Percentiles rank a stretch among this genome's conserved stretches.
These are phyloP conservation scores for Rossbeevera mucosa DNA, from an alignment of 768 basidiomycete species.

Conservation along the genomic window DNA sequence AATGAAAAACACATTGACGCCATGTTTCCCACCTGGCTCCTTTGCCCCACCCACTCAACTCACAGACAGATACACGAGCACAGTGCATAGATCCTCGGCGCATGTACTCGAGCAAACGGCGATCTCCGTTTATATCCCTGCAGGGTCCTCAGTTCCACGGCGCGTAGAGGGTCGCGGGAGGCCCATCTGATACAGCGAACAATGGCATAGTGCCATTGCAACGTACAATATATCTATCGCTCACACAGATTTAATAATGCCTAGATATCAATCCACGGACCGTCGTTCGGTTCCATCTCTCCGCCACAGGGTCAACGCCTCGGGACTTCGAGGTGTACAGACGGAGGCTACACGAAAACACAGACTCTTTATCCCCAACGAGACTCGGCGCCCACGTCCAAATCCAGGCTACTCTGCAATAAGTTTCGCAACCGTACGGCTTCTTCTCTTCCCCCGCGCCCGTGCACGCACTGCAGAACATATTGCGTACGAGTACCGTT, in stretches of 20 bases:
- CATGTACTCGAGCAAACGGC: not conserved
- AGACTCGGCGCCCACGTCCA: not conserved
- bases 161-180: slow-evolving; percentile 2
- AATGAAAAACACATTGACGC: not conserved
- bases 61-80: not conserved
- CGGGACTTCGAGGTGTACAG: not conserved
- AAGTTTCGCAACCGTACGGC: not conserved
- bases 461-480: too few relatives aligned
- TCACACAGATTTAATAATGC: not conserved
- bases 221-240: not conserved
- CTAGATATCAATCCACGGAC: not conserved
- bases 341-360: not conserved
- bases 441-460: not conserved
- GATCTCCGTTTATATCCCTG: not conserved
- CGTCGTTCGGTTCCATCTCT: not conserved
- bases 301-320: not conserved
- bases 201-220: not conserved
- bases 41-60: not conserved
- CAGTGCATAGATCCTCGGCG: not conserved
- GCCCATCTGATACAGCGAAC: not conserved
- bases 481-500: not conserved
- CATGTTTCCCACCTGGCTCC: not conserved
- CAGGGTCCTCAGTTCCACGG: not conserved
- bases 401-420: not conserved
- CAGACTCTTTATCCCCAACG: not conserved